Evolutionary conservation across 163 green algal species (phyloP), one percentile per base, ranked within the genome.

Genomic region (Chloromonas sp.): DNA sequence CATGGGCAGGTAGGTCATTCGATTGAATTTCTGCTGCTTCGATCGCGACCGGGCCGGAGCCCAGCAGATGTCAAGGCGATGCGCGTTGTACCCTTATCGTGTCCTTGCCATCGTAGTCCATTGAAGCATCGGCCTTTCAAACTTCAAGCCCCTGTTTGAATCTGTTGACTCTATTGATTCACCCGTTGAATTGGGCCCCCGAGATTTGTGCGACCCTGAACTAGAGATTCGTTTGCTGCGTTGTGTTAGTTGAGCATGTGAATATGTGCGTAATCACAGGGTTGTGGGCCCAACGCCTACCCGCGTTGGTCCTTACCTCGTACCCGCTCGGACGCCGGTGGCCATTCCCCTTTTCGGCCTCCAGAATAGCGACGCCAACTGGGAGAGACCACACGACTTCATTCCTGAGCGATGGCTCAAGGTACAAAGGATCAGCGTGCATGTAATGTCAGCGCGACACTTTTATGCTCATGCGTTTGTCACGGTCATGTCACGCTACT

Each of bases 281-380:
- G 5, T 74, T 74, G 66, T 36, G 36, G 36, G 36, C 36, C 36
- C 36, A 36, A 36, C 36, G 36, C 36, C 36, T 36, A 36, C 36
- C 36, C 36, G 36, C 36, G 36, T 36, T 74, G 5, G 66, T 74
- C 76, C 66, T 11, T 92, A 91, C 81, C 84, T 82, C 57, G 57
- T 93, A 0, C 90, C 90, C 15, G 15, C 70, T 3, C 84, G 86
- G 71, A 87, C 81, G 0, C 57, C 91, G 1, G 84, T 92, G 57
- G 87, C 66, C 81, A 89, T 87, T n/a, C 89, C 88, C 11, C 86
- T 91, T 15, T 91, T 89, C 84, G 88, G 86, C 81, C 89, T 92
- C 83, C 88, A 92, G 36, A 92, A 92, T 79, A 85, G 83, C 13
- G 60, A 66, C 0, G 79, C 88, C 87, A 92, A 92, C 88, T 92